Evolutionary conservation across 257 asterid species (phyloP).

Genomic region (Verbascum thapsus): DNA sequence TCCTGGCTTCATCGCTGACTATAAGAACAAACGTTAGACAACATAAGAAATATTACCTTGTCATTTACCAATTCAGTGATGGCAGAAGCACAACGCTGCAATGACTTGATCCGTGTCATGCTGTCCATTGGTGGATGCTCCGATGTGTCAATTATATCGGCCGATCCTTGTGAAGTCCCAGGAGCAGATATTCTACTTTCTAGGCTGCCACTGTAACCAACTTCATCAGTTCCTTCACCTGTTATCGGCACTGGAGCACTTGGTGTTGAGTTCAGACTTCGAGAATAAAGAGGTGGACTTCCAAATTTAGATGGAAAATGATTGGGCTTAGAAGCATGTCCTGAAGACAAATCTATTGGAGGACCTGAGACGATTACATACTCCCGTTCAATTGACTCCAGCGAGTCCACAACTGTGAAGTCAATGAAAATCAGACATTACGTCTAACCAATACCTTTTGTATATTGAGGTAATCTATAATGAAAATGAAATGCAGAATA

Average conservation of each 20-base stretch:
- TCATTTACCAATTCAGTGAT: slow-evolving; percentile 71
- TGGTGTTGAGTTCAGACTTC: slow-evolving; percentile 39
- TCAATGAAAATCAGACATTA: slow-evolving; percentile 33
- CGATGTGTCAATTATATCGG: slow-evolving; percentile 43
- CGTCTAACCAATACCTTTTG: slow-evolving; percentile 19
- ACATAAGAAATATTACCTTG: slow-evolving; percentile 47
- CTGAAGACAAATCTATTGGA: slow-evolving; percentile 50
- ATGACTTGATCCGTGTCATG: slow-evolving; percentile 71
- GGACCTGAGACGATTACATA: slow-evolving; percentile 80
- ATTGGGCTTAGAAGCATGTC: slow-evolving; percentile 47
- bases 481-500: slow-evolving; percentile 10
- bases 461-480: slow-evolving; percentile 14
- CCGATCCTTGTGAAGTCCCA: slow-evolving; percentile 62
- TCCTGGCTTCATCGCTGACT: too few species aligned
- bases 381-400: slow-evolving; percentile 79
- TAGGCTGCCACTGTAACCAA: slow-evolving; percentile 41
- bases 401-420: slow-evolving; percentile 56
- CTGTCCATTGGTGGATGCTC: slow-evolving; percentile 70
- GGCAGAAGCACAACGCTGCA: slow-evolving; percentile 64
- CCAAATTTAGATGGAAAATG: slow-evolving; percentile 53
- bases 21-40: too few species aligned
- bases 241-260: slow-evolving; percentile 63
- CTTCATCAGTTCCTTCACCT: slow-evolving; percentile 44
- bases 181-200: slow-evolving; percentile 65
- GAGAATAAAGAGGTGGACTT: slow-evolving; percentile 44